Percentiles rank a stretch among this genome's conserved stretches.
Conservation (phyloP, 768 basidiomycete genomes). For the Mycena pura region DNA sequence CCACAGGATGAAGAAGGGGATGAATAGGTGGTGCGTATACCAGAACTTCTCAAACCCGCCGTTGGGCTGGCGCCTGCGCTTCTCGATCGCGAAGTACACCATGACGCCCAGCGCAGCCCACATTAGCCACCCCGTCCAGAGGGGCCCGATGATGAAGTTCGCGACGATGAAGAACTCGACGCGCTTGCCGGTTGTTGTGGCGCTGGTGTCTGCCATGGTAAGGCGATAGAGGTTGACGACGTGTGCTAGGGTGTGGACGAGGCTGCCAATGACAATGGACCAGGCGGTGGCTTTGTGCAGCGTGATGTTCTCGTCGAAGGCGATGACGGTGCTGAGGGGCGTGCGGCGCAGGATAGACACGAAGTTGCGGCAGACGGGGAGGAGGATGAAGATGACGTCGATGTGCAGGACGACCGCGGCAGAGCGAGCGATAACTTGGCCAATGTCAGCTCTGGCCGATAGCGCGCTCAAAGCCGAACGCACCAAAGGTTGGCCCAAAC, state of each 20-base stretch:
- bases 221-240: constrained; percentile 84
- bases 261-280: constrained; percentile 82
- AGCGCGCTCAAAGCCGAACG: constrained; percentile 27
- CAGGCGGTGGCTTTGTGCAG: constrained; percentile 93
- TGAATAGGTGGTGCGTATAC: constrained; percentile 89
- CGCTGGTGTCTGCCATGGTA: constrained; percentile 60
- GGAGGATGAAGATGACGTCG: constrained; percentile 91
- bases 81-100: constrained; percentile 88
- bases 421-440: constrained; percentile 80
- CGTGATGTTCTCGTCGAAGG: constrained; percentile 92
- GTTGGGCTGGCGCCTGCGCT: constrained; percentile 66
- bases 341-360: constrained; percentile 88
- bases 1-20: constrained; percentile 93
- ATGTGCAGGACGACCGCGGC: constrained; percentile 91
- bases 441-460: not conserved
- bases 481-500: constrained; percentile 84
- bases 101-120: constrained; percentile 73
- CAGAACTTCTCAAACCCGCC: constrained; percentile 83
- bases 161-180: constrained; percentile 72
- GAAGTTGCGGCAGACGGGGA: constrained; percentile 96
- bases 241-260: constrained; percentile 83
- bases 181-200: constrained; percentile 58
- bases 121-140: constrained; percentile 75
- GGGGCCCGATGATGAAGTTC: constrained; percentile 79
- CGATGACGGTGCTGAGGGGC: constrained; percentile 84